Conservation (phyloP, 495 filamentous ascomycete genomes). For the Barbatosphaeria neglecta region DNA sequence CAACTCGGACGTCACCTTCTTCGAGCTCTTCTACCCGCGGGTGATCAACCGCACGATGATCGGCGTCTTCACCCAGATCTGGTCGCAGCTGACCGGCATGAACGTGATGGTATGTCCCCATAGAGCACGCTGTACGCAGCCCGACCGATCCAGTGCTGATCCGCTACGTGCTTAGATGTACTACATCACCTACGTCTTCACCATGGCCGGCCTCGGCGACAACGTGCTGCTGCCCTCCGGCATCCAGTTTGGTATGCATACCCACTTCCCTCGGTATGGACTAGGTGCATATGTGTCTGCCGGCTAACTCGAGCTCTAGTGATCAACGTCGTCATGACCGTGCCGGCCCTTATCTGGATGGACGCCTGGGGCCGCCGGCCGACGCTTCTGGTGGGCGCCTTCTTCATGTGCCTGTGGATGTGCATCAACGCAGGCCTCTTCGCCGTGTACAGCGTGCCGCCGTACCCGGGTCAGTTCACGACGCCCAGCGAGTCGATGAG, state of each 20-base stretch:
- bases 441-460: slow-evolving; percentile 31
- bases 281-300: too few species aligned
- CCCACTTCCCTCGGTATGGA: too few species aligned
- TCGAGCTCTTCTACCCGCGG: slow-evolving; percentile 55
- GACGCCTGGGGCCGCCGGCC: slow-evolving; percentile 51
- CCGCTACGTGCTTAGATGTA: slow-evolving; percentile 21
- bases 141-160: too few species aligned
- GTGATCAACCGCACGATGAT: slow-evolving; percentile 70
- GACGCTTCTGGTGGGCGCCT: slow-evolving; percentile 52
- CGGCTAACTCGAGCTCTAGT: too few species aligned
- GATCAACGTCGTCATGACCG: slow-evolving; percentile 51
- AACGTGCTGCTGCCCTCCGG: slow-evolving; percentile 54
- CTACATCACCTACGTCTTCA: slow-evolving; percentile 55
- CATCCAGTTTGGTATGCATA: slow-evolving; percentile 72
- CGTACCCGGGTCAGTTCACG: slow-evolving; percentile 21
- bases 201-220: slow-evolving; percentile 54
- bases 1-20: slow-evolving; percentile 49
- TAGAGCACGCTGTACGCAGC: too few species aligned
- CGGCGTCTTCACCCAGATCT: slow-evolving; percentile 71
- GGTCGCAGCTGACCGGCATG: slow-evolving; percentile 76
- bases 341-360: slow-evolving; percentile 43
- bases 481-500: slow-evolving; percentile 30
- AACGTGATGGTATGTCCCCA: slow-evolving; percentile 65
- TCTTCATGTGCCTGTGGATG: slow-evolving; percentile 57
- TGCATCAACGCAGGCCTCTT: slow-evolving; percentile 61